A percentile compares a stretch with the other conserved stretches of the same genome.
phyloP scores from a whole-genome alignment of 805 yeast species.

The Monosporozyma unispora region DNA sequence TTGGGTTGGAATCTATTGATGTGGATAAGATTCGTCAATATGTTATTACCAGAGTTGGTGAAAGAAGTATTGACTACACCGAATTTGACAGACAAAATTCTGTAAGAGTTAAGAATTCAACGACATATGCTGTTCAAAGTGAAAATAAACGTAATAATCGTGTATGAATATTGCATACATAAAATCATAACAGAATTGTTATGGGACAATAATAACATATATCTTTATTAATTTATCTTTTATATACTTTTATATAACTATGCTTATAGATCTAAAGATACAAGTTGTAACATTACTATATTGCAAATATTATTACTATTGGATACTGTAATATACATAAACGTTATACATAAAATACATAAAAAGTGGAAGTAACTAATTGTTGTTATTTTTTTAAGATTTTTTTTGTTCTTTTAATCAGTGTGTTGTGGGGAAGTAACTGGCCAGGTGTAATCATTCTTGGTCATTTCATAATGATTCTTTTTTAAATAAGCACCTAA shows the following conservation, averaged over 20 bases:
- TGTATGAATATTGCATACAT: not conserved
- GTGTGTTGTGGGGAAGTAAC: constrained; percentile 43
- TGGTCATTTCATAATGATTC: constrained; percentile 61
- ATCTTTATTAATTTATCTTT: not conserved
- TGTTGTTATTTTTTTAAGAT: not conserved
- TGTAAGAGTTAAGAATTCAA: constrained; percentile 19
- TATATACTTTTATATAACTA: not conserved
- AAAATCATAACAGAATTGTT: not conserved
- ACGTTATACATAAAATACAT: not conserved
- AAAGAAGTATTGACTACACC: constrained; percentile 16
- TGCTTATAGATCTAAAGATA: not conserved
- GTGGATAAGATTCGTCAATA: constrained; percentile 15
- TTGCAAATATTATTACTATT: not conserved
- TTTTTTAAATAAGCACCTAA: constrained; percentile 51
- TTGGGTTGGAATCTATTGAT: constrained; percentile 4
- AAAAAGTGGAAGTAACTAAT: too few relatives aligned
- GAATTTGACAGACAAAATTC: constrained; percentile 21
- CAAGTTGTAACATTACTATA: not conserved
- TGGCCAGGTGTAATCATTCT: constrained; percentile 81
- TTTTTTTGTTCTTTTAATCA: not conserved
- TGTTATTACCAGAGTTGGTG: constrained; percentile 10
- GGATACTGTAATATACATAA: not conserved
- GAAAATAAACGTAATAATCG: constrained; percentile 3
- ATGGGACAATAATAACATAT: not conserved
- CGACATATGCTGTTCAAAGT: constrained; percentile 17